phyloP scores from a whole-genome alignment of 2,329 filamentous ascomycete genomes.

The Clonostachys solani region DNA sequence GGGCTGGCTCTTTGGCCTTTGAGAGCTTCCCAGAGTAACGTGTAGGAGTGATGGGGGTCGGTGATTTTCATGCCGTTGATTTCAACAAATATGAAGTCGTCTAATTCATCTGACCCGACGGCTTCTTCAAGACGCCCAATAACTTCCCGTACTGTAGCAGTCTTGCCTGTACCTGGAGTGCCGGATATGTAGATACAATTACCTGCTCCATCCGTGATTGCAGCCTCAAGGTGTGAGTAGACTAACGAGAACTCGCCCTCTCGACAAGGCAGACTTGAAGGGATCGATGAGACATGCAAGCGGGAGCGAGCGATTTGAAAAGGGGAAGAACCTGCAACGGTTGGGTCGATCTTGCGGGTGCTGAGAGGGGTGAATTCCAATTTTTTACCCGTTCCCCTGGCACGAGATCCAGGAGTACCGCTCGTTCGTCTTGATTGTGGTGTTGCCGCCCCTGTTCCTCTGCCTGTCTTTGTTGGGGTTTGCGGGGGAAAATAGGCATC shows the following conservation, averaged over 20 bases:
- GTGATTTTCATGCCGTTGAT: constrained; percentile 99
- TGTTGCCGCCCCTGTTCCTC: constrained; percentile 15
- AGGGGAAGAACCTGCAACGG: constrained; percentile 73
- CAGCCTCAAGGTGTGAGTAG: constrained; percentile 88
- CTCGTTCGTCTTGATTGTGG: constrained; percentile 21
- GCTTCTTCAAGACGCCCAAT: constrained; percentile 84
- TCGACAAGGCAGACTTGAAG: constrained; percentile 82
- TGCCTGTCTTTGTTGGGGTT: constrained; percentile 28
- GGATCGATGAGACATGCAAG: constrained; percentile 91
- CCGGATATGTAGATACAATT: constrained; percentile 99
- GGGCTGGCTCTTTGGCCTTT: constrained; percentile 91
- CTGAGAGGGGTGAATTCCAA: constrained; percentile 95
- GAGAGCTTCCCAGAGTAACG: constrained; percentile 90
- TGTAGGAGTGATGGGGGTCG: constrained; percentile 94
- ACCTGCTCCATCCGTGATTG: constrained; percentile 88
- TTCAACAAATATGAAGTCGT: constrained; percentile 98
- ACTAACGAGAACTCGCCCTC: constrained; percentile 90
- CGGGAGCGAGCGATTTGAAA: constrained; percentile 87
- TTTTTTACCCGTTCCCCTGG: constrained; percentile 50
- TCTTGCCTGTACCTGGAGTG: constrained; percentile 97
- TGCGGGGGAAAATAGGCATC: constrained; percentile 24
- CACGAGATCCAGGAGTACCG: constrained; percentile 23
- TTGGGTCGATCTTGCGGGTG: constrained; percentile 76
- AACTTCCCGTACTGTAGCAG: constrained; percentile 93
- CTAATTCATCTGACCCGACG: constrained; percentile 83